Conservation (phyloP, 2,329 filamentous ascomycete species). For the Exophiala viscosa region DNA sequence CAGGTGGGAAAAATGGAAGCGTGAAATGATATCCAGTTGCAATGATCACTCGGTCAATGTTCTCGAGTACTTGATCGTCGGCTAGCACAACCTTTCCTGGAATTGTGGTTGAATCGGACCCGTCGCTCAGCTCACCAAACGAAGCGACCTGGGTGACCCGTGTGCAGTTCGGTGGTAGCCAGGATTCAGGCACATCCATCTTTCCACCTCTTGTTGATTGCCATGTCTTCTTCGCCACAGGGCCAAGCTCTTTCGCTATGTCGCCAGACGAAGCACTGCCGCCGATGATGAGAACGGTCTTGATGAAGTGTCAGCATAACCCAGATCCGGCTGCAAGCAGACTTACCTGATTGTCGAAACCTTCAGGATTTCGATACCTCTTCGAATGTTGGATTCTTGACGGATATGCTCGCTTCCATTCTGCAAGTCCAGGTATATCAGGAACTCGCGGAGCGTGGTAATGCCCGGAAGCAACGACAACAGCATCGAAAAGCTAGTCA, state of each 20-base stretch:
- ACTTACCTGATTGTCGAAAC: conserved; percentile 43
- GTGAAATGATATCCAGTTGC: conserved; percentile 66
- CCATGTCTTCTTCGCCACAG: conserved; percentile 43
- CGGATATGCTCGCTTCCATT: conserved; percentile 46
- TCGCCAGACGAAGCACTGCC: conserved; percentile 54
- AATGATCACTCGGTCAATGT: conserved; percentile 62
- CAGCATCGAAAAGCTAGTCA: conserved; percentile 43
- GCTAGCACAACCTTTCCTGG: conserved; percentile 51
- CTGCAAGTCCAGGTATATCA: conserved; percentile 45
- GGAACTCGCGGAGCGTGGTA: conserved; percentile 52
- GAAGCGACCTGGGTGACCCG: conserved; percentile 51
- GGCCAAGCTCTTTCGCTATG: conserved; percentile 51
- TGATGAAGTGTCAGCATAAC: conserved; percentile 33
- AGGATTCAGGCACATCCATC: conserved; percentile 54
- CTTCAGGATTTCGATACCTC: conserved; percentile 44
- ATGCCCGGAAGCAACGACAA: conserved; percentile 53
- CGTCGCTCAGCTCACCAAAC: conserved; percentile 37
- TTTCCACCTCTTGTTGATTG: conserved; percentile 58
- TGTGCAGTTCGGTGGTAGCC: conserved; percentile 53
- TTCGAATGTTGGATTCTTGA: conserved; percentile 50
- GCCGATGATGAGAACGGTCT: conserved; percentile 55
- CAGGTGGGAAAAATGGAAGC: conserved; percentile 59
- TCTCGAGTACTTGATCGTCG: conserved; percentile 50
- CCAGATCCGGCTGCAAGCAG: too few species aligned
- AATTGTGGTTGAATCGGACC: conserved; percentile 35